Conservation (phyloP, 2,329 filamentous ascomycete species). For the Pseudogymnoascus sp. region DNA sequence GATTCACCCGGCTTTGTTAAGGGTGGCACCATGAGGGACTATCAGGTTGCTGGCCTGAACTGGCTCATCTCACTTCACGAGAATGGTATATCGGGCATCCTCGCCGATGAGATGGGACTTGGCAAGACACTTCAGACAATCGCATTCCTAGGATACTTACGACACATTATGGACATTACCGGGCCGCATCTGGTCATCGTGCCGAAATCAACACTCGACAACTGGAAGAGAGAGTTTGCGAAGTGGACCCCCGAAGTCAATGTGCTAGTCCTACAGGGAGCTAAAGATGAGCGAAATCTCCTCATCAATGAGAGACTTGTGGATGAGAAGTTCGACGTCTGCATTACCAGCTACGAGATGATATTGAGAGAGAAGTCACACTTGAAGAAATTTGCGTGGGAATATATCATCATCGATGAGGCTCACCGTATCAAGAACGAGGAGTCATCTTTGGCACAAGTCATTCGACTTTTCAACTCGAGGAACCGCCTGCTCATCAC, state of each 20-base stretch:
- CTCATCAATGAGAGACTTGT: slow-evolving; percentile 89
- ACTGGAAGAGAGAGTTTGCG: slow-evolving; percentile 93
- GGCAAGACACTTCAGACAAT: slow-evolving; percentile 98
- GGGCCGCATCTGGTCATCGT: slow-evolving; percentile 89
- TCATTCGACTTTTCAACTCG: slow-evolving; percentile 93
- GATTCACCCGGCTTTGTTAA: slow-evolving; percentile 89
- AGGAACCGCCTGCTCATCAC: slow-evolving; percentile 93
- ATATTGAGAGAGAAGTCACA: slow-evolving; percentile 91
- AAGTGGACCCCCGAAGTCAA: slow-evolving; percentile 95
- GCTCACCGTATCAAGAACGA: slow-evolving; percentile 99
- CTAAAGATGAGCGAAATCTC: slow-evolving; percentile 83
- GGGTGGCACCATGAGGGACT: slow-evolving; percentile 84
- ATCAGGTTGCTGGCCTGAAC: slow-evolving; percentile 91
- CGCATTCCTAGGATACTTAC: slow-evolving; percentile 88
- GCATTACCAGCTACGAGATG: slow-evolving; percentile 99
- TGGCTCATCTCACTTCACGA: slow-evolving; percentile 97
- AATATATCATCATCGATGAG: slow-evolving; percentile 99
- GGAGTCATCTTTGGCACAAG: slow-evolving; percentile 91
- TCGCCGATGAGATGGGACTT: slow-evolving; percentile 97
- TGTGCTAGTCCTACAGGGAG: slow-evolving; percentile 86
- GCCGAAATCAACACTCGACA: slow-evolving; percentile 95
- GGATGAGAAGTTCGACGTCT: slow-evolving; percentile 94
- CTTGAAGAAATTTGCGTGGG: slow-evolving; percentile 96
- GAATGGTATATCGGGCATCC: slow-evolving; percentile 95
- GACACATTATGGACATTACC: slow-evolving; percentile 81